These are phyloP conservation scores for Apiotrichum laibachii DNA, from an alignment of 1,284 basidiomycete genomes.

Conservation along the genomic window DNA sequence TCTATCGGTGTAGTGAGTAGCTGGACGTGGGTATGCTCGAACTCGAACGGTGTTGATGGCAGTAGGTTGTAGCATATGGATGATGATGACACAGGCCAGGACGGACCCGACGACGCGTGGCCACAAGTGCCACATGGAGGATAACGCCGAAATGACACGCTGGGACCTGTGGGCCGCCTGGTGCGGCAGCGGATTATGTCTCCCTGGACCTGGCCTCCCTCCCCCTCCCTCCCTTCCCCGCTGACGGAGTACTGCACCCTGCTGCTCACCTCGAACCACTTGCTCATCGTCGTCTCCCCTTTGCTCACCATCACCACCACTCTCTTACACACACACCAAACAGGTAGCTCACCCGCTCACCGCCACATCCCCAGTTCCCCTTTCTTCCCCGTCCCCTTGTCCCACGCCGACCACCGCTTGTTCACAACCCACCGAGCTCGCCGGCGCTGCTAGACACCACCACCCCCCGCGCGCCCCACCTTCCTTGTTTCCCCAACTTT, in stretches of 20 bases:
- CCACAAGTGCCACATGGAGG: no score
- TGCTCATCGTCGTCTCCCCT: not conserved
- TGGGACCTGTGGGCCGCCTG: no score
- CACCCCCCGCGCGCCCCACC: not conserved
- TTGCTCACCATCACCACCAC: constrained; percentile 1
- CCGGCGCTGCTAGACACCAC: not conserved
- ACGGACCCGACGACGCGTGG: no score
- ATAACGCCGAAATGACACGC: no score
- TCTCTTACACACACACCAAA: not conserved
- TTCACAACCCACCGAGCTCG: not conserved
- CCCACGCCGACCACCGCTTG: not conserved
- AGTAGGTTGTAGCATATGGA: not conserved
- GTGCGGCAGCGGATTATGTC: not conserved
- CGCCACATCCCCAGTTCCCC: not conserved
- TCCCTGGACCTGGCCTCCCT: not conserved
- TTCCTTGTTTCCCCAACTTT: not conserved
- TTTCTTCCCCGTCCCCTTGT: not conserved
- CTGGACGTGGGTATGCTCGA: no score
- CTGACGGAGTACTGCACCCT: not conserved
- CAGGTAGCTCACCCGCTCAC: not conserved
- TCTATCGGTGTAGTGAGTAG: no score
- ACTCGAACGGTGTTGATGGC: no score
- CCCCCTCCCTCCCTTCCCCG: not conserved
- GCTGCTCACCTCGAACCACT: not conserved
- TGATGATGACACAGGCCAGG: no score